These are phyloP conservation scores for Trametes sp. DNA, from an alignment of 1,284 basidiomycete species.

Conservation along the genomic window DNA sequence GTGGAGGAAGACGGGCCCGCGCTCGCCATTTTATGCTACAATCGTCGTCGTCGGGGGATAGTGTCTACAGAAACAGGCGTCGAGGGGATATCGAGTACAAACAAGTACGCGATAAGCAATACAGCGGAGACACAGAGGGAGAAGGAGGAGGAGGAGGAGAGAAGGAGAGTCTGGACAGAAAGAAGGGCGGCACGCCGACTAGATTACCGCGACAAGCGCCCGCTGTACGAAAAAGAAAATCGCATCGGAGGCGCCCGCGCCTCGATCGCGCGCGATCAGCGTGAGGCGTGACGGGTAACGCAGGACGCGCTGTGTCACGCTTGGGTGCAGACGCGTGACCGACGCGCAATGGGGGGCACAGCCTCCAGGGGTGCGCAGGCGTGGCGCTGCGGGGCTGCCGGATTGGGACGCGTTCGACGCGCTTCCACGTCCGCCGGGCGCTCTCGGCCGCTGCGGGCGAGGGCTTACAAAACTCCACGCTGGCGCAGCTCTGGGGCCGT, in stretches of 20 bases:
- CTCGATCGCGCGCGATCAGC: conserved; percentile 19
- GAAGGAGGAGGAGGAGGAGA: conserved; percentile 3
- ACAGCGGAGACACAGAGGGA: not conserved
- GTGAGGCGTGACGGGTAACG: not conserved
- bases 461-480: conserved; percentile 24
- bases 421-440: conserved; percentile 12
- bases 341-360: conserved; percentile 11
- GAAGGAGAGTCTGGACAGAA: not conserved
- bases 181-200: not conserved
- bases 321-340: not conserved
- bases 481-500: conserved; percentile 13
- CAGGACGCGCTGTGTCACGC: not conserved
- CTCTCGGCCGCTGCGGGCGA: conserved; percentile 10
- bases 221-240: conserved; percentile 13
- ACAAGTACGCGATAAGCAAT: conserved; percentile 8
- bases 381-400: conserved; percentile 2
- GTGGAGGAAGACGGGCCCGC: conserved; percentile 51
- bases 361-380: conserved; percentile 17
- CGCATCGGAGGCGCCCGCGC: conserved; percentile 4
- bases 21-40: conserved; percentile 51
- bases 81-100: conserved; percentile 2
- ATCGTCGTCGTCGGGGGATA: not conserved
- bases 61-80: not conserved
- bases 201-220: conserved; percentile 21
- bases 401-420: not conserved